Base-by-base conservation (phyloP, 768 basidiomycete species). In the Mycena venus region DNA sequence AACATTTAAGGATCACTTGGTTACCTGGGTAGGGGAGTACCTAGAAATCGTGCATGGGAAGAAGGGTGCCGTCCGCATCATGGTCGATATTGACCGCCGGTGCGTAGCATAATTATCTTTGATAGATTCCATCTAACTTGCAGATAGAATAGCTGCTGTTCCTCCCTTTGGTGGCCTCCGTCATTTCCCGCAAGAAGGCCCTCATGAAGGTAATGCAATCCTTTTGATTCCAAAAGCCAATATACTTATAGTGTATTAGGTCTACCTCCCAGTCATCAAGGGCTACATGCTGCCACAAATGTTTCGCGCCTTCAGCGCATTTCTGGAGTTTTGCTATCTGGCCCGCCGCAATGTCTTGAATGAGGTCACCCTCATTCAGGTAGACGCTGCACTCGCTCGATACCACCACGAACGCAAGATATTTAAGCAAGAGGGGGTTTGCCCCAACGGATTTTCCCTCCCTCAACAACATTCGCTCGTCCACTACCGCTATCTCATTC, bases 71-170 rank as follows among this genome's bases (percentile, higher is more conserved):
- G 36, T 12, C 36, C 36, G 36, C 36, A 23, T 47, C 6, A 47
- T 47, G 44, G 44, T n/a, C 14, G 44, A 47, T 8, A 47, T 47
- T 47, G 44, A 47, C n/a, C 44, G 44, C 19, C 44, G 44, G 44
- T 47, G 11, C 1, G 44, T 27, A 49, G 5, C 4, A 14, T 7
- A 25, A 23, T 49, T 25, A 49, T 3, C 7, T 23, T 9, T n/a
- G 1, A 1, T 2, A 3, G 2, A n/a, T n/a, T 49, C n/a, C 0
- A 3, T n/a, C 3, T 23, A 25, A 25, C 1, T 23, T 23, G 1
- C 7, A 9, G 21, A 9, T 42, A 15, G 5, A 42, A 19, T 14
- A 42, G 44, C 15, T 1, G 44, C 44, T 47, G 44, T 47, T 8
- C 44, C 44, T 47, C 21, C 44, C 1, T 47, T 47, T 8, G 8